Evolutionary conservation across 306 rosid genomes (phyloP), one percentile per base, ranked within the genome.

Genomic region (Prunus mira): DNA sequence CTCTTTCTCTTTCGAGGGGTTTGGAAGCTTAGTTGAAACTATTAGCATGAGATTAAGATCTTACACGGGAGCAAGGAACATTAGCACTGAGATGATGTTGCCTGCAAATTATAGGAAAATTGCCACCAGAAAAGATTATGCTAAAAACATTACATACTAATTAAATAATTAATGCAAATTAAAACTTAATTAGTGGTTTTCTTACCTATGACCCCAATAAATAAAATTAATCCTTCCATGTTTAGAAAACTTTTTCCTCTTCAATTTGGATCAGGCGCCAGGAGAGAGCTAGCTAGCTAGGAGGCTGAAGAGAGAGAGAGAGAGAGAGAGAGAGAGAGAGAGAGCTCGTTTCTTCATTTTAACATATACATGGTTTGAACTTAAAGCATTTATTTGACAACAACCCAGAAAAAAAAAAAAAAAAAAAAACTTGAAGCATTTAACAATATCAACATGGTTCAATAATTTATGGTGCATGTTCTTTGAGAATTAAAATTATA

Each of bases 41-140:
- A 13, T 13, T 24, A 13, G 13, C 12, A 38, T 14, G 28, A 25
- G 11, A 63, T 18, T 13, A 27, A 38, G 28, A 19, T 22, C 88
- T 85, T 84, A 90, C 96, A 83, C 82, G 9, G 93, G 91, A 74
- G 93, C 84, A 76, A 90, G 91, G 76, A 90, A 88, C 96, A 87
- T 78, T 74, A 90, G 86, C 69, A 85, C 74, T 68, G 96, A 85
- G 76, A 90, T 85, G 81, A 87, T 75, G 87, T 84, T 88, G 55
- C 93, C 96, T 88, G 85, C 79, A 82, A 18, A 50, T 55, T 45
- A 9, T 22, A 60, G 11, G 18, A 56, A 20, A 56, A 9, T 47
- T 11, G 15, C 52, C 14, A 47, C 0, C 52, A 47, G 43, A 38
- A 38, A 38, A 38, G 43, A 38, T 38, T 38, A 38, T 38, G 43